Percentiles rank a stretch among this genome's conserved stretches.
phyloP scores from a whole-genome alignment of 148 eudicot genomes.

The Arctostaphylos glauca region DNA sequence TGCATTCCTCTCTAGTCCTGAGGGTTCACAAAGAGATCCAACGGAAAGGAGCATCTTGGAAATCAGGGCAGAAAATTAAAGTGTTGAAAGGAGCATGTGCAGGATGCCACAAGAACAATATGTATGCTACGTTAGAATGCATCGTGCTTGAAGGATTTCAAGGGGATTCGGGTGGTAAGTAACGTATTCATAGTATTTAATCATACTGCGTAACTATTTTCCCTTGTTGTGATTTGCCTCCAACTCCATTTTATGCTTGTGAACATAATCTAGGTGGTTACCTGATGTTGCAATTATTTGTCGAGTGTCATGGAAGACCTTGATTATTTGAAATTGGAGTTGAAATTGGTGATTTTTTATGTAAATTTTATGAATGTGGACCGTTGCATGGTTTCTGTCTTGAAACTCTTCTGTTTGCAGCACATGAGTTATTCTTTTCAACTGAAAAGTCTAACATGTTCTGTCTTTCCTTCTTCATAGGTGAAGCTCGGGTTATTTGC shows the following conservation, averaged over 20 bases:
- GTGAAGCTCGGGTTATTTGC: conserved; percentile 72
- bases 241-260: background rate
- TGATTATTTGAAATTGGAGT: background rate
- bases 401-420: background rate
- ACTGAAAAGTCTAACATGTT: background rate
- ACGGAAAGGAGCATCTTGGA: conserved; percentile 57
- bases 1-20: conserved; percentile 41
- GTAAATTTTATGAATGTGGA: background rate
- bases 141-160: conserved; percentile 61
- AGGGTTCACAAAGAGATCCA: conserved; percentile 53
- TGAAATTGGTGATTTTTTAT: background rate
- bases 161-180: conserved; percentile 80
- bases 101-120: conserved; percentile 44
- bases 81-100: conserved; percentile 68
- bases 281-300: conserved; percentile 10
- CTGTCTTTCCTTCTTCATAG: conserved; percentile 27
- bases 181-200: background rate
- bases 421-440: background rate
- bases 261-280: background rate
- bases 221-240: background rate
- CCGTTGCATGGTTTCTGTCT: background rate
- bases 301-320: background rate
- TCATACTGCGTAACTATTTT: background rate
- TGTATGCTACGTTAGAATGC: conserved; percentile 59
- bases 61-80: conserved; percentile 62